Evolutionary conservation across 2,329 filamentous ascomycete species (phyloP).

Genomic region (Cercospora sp.): DNA sequence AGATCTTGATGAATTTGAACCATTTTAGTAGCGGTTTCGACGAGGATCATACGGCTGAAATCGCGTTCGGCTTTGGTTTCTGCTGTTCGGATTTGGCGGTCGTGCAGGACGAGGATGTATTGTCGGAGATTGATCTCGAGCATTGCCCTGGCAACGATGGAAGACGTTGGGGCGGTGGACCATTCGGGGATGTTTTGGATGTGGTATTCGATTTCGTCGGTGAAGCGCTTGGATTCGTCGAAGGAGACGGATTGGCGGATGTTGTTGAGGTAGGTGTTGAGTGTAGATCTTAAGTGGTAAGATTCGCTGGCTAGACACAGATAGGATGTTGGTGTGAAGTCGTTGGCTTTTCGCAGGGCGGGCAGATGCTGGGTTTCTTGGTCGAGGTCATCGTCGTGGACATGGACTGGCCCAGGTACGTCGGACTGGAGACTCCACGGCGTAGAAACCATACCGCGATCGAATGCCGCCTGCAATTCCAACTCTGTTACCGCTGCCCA

Average conservation of each 20-base stretch:
- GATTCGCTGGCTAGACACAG: slow-evolving; percentile 30
- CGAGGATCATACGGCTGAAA: slow-evolving; percentile 35
- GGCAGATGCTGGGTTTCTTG: slow-evolving; percentile 29
- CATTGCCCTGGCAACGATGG: slow-evolving; percentile 26
- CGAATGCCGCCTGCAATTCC: slow-evolving; percentile 57
- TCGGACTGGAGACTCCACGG: slow-evolving; percentile 51
- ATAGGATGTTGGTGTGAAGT: slow-evolving; percentile 36
- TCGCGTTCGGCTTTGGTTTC: slow-evolving; percentile 30
- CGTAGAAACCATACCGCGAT: slow-evolving; percentile 54
- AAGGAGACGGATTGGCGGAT: slow-evolving; percentile 34
- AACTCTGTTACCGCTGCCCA: slow-evolving; percentile 60
- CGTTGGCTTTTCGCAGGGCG: slow-evolving; percentile 20
- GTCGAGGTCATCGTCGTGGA: slow-evolving; percentile 52
- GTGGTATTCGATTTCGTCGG: slow-evolving; percentile 37
- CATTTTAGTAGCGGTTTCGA: slow-evolving; percentile 34
- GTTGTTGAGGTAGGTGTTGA: slow-evolving; percentile 38
- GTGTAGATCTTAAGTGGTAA: slow-evolving; percentile 29
- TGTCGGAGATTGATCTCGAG: slow-evolving; percentile 37
- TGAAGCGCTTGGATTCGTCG: slow-evolving; percentile 37
- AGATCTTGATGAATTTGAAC: slow-evolving; percentile 32
- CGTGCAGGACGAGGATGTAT: slow-evolving; percentile 37
- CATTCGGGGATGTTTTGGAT: slow-evolving; percentile 33
- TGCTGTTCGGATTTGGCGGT: slow-evolving; percentile 33
- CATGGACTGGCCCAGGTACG: slow-evolving; percentile 50
- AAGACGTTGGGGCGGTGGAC: slow-evolving; percentile 13